These are phyloP conservation scores for Musa acuminata DNA, from an alignment of 176 grass and related monocot species.

Conservation along the genomic window DNA sequence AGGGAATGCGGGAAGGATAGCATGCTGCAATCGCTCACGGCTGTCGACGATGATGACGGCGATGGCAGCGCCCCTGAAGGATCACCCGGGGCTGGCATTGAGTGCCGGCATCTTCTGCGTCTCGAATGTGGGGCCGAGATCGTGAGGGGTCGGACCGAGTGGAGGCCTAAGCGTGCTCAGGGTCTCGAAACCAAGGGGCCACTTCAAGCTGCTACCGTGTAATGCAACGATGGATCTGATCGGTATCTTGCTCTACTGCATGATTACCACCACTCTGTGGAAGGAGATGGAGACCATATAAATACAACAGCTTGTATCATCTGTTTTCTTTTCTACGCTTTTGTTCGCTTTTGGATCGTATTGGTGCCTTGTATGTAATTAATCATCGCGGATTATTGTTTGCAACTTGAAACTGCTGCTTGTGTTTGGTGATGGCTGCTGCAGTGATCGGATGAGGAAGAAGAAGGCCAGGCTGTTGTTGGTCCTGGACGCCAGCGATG, in stretches of 20 bases:
- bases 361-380: neutral
- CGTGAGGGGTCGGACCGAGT: slow-evolving; percentile 68
- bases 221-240: neutral
- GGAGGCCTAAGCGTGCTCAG: slow-evolving; percentile 57
- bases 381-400: no score
- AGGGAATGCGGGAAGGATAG: slow-evolving; percentile 87
- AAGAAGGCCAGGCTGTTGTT: no score
- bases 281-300: no score
- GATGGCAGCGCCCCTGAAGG: slow-evolving; percentile 12
- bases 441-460: no score
- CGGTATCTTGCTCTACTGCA: neutral
- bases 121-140: slow-evolving; percentile 75
- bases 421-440: no score
- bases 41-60: slow-evolving; percentile 26
- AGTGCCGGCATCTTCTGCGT: slow-evolving; percentile 81
- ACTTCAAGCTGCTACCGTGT: slow-evolving; percentile 36
- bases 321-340: neutral
- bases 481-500: no score
- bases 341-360: neutral
- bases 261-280: neutral
- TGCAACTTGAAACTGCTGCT: no score
- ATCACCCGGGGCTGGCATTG: slow-evolving; percentile 27
- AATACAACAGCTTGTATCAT: neutral
- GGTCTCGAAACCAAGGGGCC: slow-evolving; percentile 33
- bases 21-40: slow-evolving; percentile 70